Conservation (phyloP, 768 basidiomycete species). For the Calocera viscosa region DNA sequence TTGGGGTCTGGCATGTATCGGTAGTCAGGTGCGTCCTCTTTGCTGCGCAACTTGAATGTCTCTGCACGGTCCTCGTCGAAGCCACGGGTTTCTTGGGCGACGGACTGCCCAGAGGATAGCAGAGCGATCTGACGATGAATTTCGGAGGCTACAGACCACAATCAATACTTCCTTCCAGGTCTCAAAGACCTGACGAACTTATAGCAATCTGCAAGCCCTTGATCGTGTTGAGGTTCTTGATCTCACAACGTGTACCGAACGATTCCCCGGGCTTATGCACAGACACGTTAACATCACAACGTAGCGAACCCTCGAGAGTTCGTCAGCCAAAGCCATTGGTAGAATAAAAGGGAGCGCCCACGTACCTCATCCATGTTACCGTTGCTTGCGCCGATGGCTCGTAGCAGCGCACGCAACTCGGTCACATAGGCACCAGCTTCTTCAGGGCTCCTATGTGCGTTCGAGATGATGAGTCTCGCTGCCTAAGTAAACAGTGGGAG, state of each 20-base stretch:
- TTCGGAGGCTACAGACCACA: conserved; percentile 55
- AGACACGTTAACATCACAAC: conserved; percentile 94
- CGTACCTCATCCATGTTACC: conserved; percentile 92
- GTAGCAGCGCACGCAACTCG: conserved; percentile 64
- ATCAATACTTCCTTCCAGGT: not conserved
- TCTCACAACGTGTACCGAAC: conserved; percentile 73
- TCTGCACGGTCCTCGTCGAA: conserved; percentile 71
- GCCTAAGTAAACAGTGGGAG: not conserved
- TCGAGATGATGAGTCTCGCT: not conserved
- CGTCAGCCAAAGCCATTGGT: no score
- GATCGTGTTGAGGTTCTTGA: conserved; percentile 93
- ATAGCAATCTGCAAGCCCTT: conserved; percentile 76
- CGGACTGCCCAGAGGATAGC: conserved; percentile 31
- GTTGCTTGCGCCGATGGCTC: conserved; percentile 77
- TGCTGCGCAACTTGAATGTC: conserved; percentile 72
- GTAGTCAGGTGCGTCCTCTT: conserved; percentile 93
- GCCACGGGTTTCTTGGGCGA: conserved; percentile 80
- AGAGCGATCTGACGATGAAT: conserved; percentile 62
- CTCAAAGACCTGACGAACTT: conserved; percentile 34
- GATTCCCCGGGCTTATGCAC: conserved; percentile 53
- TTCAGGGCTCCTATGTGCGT: conserved; percentile 50
- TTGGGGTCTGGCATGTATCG: conserved; percentile 98
- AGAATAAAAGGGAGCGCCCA: no score
- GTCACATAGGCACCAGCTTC: conserved; percentile 82
- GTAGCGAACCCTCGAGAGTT: conserved; percentile 61